Evolutionary conservation across 495 filamentous ascomycete genomes (phyloP), one percentile per base, ranked within the genome.

Genomic region (Beverwykella pulmonaria): DNA sequence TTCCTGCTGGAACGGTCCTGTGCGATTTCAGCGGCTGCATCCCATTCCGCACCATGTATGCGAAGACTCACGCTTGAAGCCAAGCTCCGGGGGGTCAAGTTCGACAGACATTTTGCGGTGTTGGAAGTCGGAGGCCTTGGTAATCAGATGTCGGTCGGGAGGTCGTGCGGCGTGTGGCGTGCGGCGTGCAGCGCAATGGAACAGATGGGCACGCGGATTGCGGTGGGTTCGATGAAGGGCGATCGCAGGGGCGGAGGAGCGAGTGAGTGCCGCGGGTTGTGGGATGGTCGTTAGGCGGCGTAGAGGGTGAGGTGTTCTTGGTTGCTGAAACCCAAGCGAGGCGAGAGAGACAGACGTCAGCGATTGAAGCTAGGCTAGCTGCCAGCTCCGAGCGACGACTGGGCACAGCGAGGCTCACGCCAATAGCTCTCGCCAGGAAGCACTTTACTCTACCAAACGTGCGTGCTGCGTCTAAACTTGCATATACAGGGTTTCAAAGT

Each of bases 1-100:
- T 80, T 98, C 94, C 46, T 87, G 84, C 61, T 88, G 92, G 77
- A 98, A 98, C 58, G 94, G 94, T 39, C 94, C 93, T 98, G 68
- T 65, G 23, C 8, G 2, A 19, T 5, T 20, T 72, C 56, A 69
- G 67, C 39, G 61, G 48, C n/a, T 26, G 19, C 39, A 9, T n/a
- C 46, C 22, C 20, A 8, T 8, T 20, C 25, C 15, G 22, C 15
- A 17, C 34, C 14, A 9, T n/a, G 54, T 6, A 46, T 27, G 17
- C 57, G 14, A 22, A 32, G 75, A 64, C 68, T 82, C 91, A 97
- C 94, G 89, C 75, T 88, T 88, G 82, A 98, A 98, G 81, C 88
- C 87, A 67, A 98, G 87, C 84, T 98, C 94, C 63, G 83, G 77
- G 41, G 94, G 95, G 67, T 94, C 88, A 74, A 98, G 89, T 73